These are phyloP conservation scores for Nemophila menziesii DNA, from an alignment of 257 asterid genomes.

Conservation along the genomic window DNA sequence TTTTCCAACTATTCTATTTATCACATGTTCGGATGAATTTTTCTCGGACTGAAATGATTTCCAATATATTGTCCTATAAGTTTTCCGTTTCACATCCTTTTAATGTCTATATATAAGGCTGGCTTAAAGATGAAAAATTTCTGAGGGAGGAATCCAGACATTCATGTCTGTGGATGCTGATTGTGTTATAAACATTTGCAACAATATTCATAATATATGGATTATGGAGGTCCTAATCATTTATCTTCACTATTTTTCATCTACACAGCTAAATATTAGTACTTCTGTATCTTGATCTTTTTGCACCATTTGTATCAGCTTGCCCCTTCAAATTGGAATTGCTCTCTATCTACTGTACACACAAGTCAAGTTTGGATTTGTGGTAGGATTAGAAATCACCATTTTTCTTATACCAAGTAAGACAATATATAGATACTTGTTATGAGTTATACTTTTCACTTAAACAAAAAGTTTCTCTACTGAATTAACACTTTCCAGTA, in stretches of 20 bases:
- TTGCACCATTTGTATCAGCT: conserved; percentile 36
- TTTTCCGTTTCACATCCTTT: conserved; percentile 10
- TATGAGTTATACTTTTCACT: not conserved
- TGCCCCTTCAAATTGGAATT: conserved; percentile 94
- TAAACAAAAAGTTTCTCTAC: too few relatives aligned
- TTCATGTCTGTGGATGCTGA: conserved; percentile 98
- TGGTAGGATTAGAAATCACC: conserved; percentile 78
- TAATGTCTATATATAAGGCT: conserved; percentile 72
- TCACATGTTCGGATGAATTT: not conserved
- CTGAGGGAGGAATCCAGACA: conserved; percentile 96
- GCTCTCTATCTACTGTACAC: conserved; percentile 75
- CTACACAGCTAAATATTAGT: not conserved
- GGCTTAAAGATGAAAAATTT: conserved; percentile 85
- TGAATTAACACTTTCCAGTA: not conserved
- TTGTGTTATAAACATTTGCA: conserved; percentile 74
- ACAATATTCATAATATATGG: conserved; percentile 84
- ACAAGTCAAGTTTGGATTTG: conserved; percentile 89
- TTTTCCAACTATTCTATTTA: not conserved
- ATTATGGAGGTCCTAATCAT: conserved; percentile 69
- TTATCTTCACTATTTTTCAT: not conserved
- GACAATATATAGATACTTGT: not conserved
- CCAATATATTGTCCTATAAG: too few relatives aligned
- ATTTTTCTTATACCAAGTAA: conserved; percentile 88
- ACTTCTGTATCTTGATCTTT: not conserved
- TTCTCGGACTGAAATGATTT: too few relatives aligned